Evolutionary conservation across 805 yeast genomes (phyloP).

Genomic region (Ogataea sp.): DNA sequence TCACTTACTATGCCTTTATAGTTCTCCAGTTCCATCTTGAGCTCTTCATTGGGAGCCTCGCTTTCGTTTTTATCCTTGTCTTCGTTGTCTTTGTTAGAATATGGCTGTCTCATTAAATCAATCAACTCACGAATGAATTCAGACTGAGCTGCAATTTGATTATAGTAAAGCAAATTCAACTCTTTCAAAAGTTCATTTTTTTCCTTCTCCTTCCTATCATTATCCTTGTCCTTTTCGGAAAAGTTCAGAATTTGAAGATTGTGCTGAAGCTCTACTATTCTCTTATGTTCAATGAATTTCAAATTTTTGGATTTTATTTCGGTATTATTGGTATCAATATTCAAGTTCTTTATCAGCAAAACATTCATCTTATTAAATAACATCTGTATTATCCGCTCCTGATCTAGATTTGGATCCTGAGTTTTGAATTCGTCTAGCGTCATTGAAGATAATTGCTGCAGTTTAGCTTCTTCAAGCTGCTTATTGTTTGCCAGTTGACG

Average conservation of each 20-base stretch:
- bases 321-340: slow-evolving; percentile 11
- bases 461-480: slow-evolving; percentile 4
- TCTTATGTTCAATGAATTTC: slow-evolving; percentile 17
- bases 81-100: slow-evolving; percentile 1
- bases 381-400: not conserved
- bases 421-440: not conserved
- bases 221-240: slow-evolving; percentile 15
- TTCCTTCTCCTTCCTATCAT: slow-evolving; percentile 15
- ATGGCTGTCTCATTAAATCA: slow-evolving; percentile 2
- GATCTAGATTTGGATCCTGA: not conserved
- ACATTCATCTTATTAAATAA: slow-evolving; percentile 10
- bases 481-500: slow-evolving; percentile 5
- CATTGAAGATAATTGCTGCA: not conserved
- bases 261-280: slow-evolving; percentile 21
- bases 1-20: slow-evolving; percentile 15
- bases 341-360: slow-evolving; percentile 18
- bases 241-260: slow-evolving; percentile 21
- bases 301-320: slow-evolving; percentile 11
- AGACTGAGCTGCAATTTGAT: slow-evolving; percentile 22
- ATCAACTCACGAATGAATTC: slow-evolving; percentile 12
- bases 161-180: slow-evolving; percentile 20
- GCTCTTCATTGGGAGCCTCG: not conserved
- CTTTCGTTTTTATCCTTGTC: slow-evolving; percentile 4
- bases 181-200: slow-evolving; percentile 21
- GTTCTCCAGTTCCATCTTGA: not conserved